A percentile compares a stretch with the other conserved stretches of the same genome.
Conservation (phyloP, 768 basidiomycete genomes). For the Mycena vitilis region DNA sequence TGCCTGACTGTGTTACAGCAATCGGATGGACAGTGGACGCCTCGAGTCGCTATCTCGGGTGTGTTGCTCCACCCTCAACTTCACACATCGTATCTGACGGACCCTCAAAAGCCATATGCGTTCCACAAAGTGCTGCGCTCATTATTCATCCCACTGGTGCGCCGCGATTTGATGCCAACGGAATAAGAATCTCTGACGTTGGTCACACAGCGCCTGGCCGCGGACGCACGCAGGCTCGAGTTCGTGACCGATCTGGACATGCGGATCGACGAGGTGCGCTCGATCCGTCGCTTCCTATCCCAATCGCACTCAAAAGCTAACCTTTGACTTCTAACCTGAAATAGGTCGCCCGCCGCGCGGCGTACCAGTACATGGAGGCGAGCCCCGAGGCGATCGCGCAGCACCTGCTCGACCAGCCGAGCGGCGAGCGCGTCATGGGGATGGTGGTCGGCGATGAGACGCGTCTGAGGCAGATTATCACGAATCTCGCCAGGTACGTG, state of each 20-base stretch:
- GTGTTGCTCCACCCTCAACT: slow-evolving; percentile 2
- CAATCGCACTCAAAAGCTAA: neutral
- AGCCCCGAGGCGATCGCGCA: slow-evolving; percentile 45
- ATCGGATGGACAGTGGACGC: slow-evolving; percentile 77
- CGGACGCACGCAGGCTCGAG: slow-evolving; percentile 68
- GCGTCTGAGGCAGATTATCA: slow-evolving; percentile 73
- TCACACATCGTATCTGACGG: no score
- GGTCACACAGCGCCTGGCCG: slow-evolving; percentile 54
- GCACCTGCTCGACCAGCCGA: slow-evolving; percentile 45
- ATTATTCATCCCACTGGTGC: slow-evolving; percentile 61
- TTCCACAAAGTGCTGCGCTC: slow-evolving; percentile 73
- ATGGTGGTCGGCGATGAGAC: slow-evolving; percentile 79
- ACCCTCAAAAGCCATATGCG: slow-evolving; percentile 69
- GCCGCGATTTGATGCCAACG: neutral
- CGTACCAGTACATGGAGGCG: slow-evolving; percentile 58
- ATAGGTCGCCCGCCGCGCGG: slow-evolving; percentile 57
- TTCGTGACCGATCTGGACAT: slow-evolving; percentile 68
- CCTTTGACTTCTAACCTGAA: slow-evolving; percentile 31
- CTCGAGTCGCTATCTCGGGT: slow-evolving; percentile 68
- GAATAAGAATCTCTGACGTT: neutral
- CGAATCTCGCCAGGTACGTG: slow-evolving; percentile 70
- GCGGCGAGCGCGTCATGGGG: slow-evolving; percentile 51
- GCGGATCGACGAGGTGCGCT: slow-evolving; percentile 59
- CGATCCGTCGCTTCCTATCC: neutral
- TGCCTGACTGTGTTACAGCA: slow-evolving; percentile 45